A percentile compares a stretch with the other conserved stretches of the same genome.
These are phyloP conservation scores for Cyathus pygmaeus DNA, from an alignment of 1,284 basidiomycete genomes.

Conservation along the genomic window DNA sequence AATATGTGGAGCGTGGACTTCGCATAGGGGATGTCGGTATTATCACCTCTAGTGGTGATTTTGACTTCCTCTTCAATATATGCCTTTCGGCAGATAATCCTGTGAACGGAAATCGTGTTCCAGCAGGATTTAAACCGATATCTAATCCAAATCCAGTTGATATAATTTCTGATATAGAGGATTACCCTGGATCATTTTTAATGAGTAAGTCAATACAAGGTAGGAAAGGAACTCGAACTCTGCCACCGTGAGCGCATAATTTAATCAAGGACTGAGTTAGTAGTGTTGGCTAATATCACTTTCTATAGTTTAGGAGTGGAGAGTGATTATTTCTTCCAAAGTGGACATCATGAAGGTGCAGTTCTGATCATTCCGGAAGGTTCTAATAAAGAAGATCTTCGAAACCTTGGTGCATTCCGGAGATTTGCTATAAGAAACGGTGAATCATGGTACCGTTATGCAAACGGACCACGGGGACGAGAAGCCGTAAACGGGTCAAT, in stretches of 20 bases:
- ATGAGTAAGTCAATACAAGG: background rate
- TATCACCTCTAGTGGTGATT: slow-evolving; percentile 13
- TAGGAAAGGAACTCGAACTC: background rate
- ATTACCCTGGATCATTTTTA: background rate
- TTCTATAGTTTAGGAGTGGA: background rate
- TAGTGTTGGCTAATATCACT: too few species aligned
- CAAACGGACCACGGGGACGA: slow-evolving; percentile 4
- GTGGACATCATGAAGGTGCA: slow-evolving; percentile 10
- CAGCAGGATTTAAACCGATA: slow-evolving; percentile 6
- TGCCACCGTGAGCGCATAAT: background rate
- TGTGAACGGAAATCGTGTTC: slow-evolving; percentile 11
- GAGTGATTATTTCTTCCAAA: slow-evolving; percentile 11
- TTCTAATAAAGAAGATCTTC: slow-evolving; percentile 5
- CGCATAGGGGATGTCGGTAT: slow-evolving; percentile 12
- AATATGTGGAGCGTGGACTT: background rate
- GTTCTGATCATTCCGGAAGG: slow-evolving; percentile 22
- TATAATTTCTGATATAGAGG: background rate
- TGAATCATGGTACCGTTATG: slow-evolving; percentile 19
- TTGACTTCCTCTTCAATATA: slow-evolving; percentile 25
- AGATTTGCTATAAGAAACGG: slow-evolving; percentile 12
- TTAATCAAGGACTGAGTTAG: too few species aligned
- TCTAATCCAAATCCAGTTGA: background rate
- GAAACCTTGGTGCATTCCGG: slow-evolving; percentile 9
- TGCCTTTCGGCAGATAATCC: slow-evolving; percentile 10
- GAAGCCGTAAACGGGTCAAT: slow-evolving; percentile 12